Base-by-base conservation (phyloP, 2,329 filamentous ascomycete species). In the Chrysosphaeria jannelii region DNA sequence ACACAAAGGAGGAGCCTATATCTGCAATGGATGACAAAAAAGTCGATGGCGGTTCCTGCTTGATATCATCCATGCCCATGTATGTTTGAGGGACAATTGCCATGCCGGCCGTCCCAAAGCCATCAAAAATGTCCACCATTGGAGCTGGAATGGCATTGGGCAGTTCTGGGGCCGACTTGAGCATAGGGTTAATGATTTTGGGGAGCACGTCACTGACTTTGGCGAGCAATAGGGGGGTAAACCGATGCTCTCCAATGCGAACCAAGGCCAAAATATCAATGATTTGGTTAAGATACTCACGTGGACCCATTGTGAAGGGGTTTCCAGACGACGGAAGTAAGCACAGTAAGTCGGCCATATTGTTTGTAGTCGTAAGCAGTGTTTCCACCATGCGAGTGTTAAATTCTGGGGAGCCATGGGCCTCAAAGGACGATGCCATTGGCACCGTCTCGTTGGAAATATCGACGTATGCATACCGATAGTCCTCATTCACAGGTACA, bases 321-420 rank as follows among this genome's bases (percentile, higher is more conserved):
- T 59, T 53, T 3, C 58, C 48, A 3, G 59, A 53, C 0, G 57
- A 45, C 1, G 61, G 57, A 23, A 65, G 59, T 23, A 65, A 50
- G 6, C 65, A 54, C 26, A 89, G 60, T 12, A 74, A 64, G 31
- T 81, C 70, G 6, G 57, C 67, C 29, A 85, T 50, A 10, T 65
- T 63, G 39, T 58, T 69, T 8, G 71, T 63, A 17, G 79, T 58
- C 32, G 79, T 69, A 34, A 85, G 59, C 8, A 89, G 46, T 38
- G 81, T 81, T 37, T 79, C 72, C 29, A 85, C 62, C 42, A 88
- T 41, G 13, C 69, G 69, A 19, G 72, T 57, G 10, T 67, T 69
- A 31, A 79, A 53, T 3, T 79, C 49, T 31, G 81, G 72, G 48
- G 76, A 66, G 3, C 64, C 63, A 31, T 66, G 55, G 17, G 61